Evolutionary conservation across 345 rosid genomes (phyloP).

Genomic region (Anastatica hierochuntica): DNA sequence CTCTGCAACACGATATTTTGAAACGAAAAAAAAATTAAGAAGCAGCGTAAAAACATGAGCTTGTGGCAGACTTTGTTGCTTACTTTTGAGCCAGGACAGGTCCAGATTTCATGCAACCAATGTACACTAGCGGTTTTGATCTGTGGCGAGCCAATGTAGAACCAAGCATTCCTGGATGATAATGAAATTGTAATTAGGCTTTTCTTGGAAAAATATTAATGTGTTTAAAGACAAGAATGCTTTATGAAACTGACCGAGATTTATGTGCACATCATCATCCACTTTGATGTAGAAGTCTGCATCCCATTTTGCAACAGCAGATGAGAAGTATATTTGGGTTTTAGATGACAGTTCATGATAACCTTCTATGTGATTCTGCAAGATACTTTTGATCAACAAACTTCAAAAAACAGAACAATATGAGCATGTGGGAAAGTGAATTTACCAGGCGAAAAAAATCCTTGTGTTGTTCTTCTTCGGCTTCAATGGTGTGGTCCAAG

Average conservation of each 20-base stretch:
- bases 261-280: slow-evolving; percentile 83
- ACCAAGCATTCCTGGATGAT: slow-evolving; percentile 48
- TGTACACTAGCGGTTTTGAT: slow-evolving; percentile 58
- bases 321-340: slow-evolving; percentile 68
- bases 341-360: slow-evolving; percentile 75
- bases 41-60: neutral
- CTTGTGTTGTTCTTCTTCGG: slow-evolving; percentile 50
- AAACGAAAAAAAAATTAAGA: neutral
- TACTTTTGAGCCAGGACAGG: slow-evolving; percentile 77
- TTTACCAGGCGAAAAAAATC: slow-evolving; percentile 67
- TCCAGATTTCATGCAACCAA: slow-evolving; percentile 97
- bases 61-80: slow-evolving; percentile 17
- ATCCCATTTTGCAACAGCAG: slow-evolving; percentile 75
- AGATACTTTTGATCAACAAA: slow-evolving; percentile 32
- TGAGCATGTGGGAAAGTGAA: neutral
- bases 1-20: slow-evolving; percentile 33
- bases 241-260: slow-evolving; percentile 65
- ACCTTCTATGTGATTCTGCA: slow-evolving; percentile 67
- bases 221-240: neutral
- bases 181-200: neutral
- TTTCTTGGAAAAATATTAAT: slow-evolving; percentile 3
- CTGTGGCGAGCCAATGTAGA: slow-evolving; percentile 47
- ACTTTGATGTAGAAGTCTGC: slow-evolving; percentile 84
- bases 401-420: neutral
- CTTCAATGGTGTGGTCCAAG: slow-evolving; percentile 60